Evolutionary conservation across 371 early-diverging fungal genomes (phyloP), one percentile per base, ranked within the genome.

Genomic region (Chytridium lagenaria): DNA sequence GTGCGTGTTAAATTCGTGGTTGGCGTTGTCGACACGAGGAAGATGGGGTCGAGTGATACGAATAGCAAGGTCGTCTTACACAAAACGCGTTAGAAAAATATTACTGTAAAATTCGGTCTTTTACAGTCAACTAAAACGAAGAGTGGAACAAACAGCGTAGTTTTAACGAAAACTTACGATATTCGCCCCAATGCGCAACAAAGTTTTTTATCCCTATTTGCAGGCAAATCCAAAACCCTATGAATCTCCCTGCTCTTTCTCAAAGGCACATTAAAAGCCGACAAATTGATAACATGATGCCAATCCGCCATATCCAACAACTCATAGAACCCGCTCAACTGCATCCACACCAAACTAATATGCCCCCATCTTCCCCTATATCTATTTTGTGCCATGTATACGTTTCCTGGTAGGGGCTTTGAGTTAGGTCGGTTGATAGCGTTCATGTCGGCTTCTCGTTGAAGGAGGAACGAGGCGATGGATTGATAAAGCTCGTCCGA

Each of bases 201-300:
- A 73, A 80, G 28, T 59, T 76, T 44, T 67, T 69, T 37, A n/a
- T 74, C 78, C 15, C 23, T 7, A 37, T 74, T 55, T 30, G 26
- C 37, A 23, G 66, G 68, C 71, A 63, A 37, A 10, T 57, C 65
- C 50, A 84, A 65, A 1, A 77, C 28, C 15, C 71, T 40, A 40
- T 77, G 72, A 51, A 83, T 83, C 37, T 78, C 80, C 19, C 40
- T 19, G 57, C 67, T 80, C n/a, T 67, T 75, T 16, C 79, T 51
- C 64, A 85, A 61, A 3, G 85, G 85, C 64, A 76, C 83, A 71
- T 85, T 83, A 50, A 71, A 64, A 26, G 75, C 79, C 38, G 74
- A 73, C n/a, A 85, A 63, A 67, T 82, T 85, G 65, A 85, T 81
- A 30, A 83, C 73, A 74, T 77, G 77, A 31, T 85, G 83, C 83